These are phyloP conservation scores for Daldinia grandis DNA, from an alignment of 495 filamentous ascomycete species.

Conservation along the genomic window DNA sequence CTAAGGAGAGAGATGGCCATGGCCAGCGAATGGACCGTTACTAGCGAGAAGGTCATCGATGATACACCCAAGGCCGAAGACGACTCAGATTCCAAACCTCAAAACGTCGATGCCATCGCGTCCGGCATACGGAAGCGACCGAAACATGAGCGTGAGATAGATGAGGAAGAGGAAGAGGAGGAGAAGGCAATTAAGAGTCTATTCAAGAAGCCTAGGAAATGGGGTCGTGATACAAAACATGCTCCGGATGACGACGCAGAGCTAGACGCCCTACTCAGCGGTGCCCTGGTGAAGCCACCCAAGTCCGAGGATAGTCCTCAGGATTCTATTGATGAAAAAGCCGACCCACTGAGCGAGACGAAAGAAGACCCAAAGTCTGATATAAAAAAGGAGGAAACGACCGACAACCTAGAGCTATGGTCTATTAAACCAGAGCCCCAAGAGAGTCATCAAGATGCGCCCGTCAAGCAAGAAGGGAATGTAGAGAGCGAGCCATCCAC, in stretches of 20 bases:
- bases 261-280: conserved; percentile 74
- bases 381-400: conserved; percentile 50
- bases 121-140: conserved; percentile 70
- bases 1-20: conserved; percentile 81
- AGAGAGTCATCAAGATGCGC: conserved; percentile 29
- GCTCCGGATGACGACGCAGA: conserved; percentile 74
- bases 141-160: conserved; percentile 69
- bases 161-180: conserved; percentile 53
- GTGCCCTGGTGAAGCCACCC: conserved; percentile 41
- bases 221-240: conserved; percentile 74
- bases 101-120: conserved; percentile 58
- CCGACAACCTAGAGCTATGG: conserved; percentile 16
- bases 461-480: conserved; percentile 53
- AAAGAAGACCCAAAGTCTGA: conserved; percentile 44
- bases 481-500: conserved; percentile 28
- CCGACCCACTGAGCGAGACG: conserved; percentile 52
- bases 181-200: conserved; percentile 65
- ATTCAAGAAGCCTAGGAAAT: conserved; percentile 68
- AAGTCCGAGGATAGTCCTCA: conserved; percentile 43
- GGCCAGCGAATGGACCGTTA: conserved; percentile 88
- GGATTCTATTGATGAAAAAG: conserved; percentile 28
- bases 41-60: conserved; percentile 61
- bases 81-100: conserved; percentile 32
- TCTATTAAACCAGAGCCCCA: conserved; percentile 11
- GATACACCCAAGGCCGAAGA: conserved; percentile 35